Percentiles rank a stretch among this genome's conserved stretches.
Evolutionary conservation across 176 grass and related monocot genomes (phyloP).

Genomic region (Eremochloa ophiuroides): DNA sequence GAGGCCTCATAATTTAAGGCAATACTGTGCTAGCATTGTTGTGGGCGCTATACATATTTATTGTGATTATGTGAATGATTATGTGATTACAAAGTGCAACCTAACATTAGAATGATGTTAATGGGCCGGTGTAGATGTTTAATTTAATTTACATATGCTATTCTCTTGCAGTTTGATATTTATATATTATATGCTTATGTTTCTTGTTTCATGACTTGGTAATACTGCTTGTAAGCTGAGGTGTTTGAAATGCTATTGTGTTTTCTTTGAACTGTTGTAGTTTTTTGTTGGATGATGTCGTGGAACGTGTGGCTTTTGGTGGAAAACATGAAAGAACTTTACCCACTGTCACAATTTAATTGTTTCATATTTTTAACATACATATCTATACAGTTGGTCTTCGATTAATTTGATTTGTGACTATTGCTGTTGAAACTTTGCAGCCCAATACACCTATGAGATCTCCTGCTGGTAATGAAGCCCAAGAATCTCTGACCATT

Average conservation of each 20-base stretch:
- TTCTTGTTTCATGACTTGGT: not conserved
- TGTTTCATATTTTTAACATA: not conserved
- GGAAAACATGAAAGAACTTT: not conserved
- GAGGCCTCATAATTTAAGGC: not conserved
- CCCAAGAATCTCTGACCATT: conserved; percentile 62
- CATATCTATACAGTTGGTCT: not conserved
- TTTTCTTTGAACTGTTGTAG: not conserved
- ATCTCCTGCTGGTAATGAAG: conserved; percentile 45
- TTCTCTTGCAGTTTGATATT: not conserved
- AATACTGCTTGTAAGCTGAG: not conserved
- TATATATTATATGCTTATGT: not conserved
- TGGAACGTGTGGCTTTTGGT: not conserved
- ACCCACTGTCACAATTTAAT: not conserved
- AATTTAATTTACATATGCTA: not conserved
- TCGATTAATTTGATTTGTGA: not conserved
- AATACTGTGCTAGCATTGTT: not conserved
- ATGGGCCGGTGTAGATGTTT: not conserved
- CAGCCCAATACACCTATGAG: conserved; percentile 47
- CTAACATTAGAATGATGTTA: not conserved
- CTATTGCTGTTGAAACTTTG: conserved; percentile 2
- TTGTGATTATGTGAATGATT: too few relatives aligned
- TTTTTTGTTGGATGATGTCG: not conserved
- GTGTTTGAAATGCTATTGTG: not conserved
- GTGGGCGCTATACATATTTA: too few relatives aligned
- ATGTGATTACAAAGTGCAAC: not conserved